These are phyloP conservation scores for Diaporthe sp. DNA, from an alignment of 2,329 filamentous ascomycete species.

Conservation along the genomic window DNA sequence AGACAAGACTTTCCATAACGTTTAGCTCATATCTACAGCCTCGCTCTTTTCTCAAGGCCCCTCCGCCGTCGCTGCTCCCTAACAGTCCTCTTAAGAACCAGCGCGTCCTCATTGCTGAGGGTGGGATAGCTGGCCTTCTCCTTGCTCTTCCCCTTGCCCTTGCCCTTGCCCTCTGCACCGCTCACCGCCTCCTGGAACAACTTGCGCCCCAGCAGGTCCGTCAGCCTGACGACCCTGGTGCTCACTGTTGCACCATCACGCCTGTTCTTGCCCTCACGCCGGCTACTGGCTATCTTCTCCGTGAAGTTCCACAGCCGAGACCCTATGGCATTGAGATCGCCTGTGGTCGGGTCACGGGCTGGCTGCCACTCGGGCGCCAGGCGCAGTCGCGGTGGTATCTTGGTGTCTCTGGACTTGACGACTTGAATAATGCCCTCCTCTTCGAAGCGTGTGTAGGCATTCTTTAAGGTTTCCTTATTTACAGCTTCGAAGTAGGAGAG, in stretches of 20 bases:
- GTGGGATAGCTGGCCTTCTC: slow-evolving; percentile 49
- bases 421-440: slow-evolving; percentile 90
- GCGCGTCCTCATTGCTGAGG: slow-evolving; percentile 64
- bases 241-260: slow-evolving; percentile 93
- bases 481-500: slow-evolving; percentile 98
- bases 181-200: slow-evolving; percentile 73
- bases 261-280: slow-evolving; percentile 94
- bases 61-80: slow-evolving; percentile 62
- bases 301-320: slow-evolving; percentile 88
- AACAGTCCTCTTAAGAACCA: slow-evolving; percentile 56
- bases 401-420: slow-evolving; percentile 75
- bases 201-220: slow-evolving; percentile 77
- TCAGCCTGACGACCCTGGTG: slow-evolving; percentile 81
- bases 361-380: slow-evolving; percentile 83
- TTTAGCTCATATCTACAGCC: slow-evolving; percentile 52
- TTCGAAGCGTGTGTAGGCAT: slow-evolving; percentile 88
- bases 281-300: slow-evolving; percentile 84
- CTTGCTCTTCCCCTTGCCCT: slow-evolving; percentile 49
- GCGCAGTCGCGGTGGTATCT: slow-evolving; percentile 72
- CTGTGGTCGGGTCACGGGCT: slow-evolving; percentile 70
- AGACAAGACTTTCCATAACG: background rate
- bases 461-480: slow-evolving; percentile 97
- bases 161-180: slow-evolving; percentile 49
- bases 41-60: slow-evolving; percentile 63
- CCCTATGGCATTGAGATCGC: slow-evolving; percentile 75